phyloP scores from a whole-genome alignment of 1,284 basidiomycete species.

The Vanrija humicola region DNA sequence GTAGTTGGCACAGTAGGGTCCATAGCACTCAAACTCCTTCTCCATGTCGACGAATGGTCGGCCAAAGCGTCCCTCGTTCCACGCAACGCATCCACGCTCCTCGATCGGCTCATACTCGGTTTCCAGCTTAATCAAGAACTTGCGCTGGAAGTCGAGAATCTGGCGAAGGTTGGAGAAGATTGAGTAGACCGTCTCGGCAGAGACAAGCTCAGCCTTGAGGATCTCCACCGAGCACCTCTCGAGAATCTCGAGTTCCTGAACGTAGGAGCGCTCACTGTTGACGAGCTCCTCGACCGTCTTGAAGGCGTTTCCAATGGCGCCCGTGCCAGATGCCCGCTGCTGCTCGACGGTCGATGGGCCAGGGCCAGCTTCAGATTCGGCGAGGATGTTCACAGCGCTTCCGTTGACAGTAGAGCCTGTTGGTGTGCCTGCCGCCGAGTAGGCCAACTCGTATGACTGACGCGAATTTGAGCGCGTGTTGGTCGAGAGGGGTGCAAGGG shows the following conservation, averaged over 20 bases:
- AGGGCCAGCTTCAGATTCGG: background rate
- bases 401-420: no score
- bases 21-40: slow-evolving; percentile 88
- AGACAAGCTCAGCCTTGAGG: slow-evolving; percentile 74
- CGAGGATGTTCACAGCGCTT: background rate
- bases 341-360: slow-evolving; percentile 5
- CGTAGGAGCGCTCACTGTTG: slow-evolving; percentile 83
- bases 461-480: slow-evolving; percentile 11
- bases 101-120: slow-evolving; percentile 64
- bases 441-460: slow-evolving; percentile 7
- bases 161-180: slow-evolving; percentile 95
- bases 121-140: slow-evolving; percentile 92
- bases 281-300: slow-evolving; percentile 48
- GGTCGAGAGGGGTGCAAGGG: slow-evolving; percentile 10
- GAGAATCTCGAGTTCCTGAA: slow-evolving; percentile 95
- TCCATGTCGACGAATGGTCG: slow-evolving; percentile 70
- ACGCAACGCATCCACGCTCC: slow-evolving; percentile 53
- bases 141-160: slow-evolving; percentile 88
- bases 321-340: background rate
- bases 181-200: slow-evolving; percentile 89
- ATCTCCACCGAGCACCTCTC: slow-evolving; percentile 80
- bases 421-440: slow-evolving; percentile 4
- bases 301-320: slow-evolving; percentile 30
- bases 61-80: slow-evolving; percentile 89
- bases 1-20: slow-evolving; percentile 97